Percentiles rank a stretch among this genome's conserved stretches.
Conservation (phyloP, 345 rosid genomes). For the Hevea brasiliensis region DNA sequence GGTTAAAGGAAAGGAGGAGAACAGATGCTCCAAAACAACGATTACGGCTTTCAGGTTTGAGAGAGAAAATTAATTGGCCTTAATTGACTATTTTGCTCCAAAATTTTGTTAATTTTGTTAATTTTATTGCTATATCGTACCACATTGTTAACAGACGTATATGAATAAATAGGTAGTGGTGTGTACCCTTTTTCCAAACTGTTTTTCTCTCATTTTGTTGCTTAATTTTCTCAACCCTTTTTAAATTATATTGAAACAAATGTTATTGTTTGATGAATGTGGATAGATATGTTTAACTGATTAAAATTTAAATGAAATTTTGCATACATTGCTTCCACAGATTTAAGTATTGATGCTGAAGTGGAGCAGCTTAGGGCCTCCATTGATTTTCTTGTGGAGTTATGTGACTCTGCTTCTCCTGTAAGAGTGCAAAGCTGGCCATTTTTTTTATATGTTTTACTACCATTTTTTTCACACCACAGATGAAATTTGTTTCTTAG, state of each 20-base stretch:
- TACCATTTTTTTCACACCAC: constrained; percentile 3
- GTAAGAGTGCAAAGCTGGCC: constrained; percentile 36
- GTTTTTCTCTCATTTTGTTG: not conserved
- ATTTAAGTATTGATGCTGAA: constrained; percentile 51
- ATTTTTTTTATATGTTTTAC: constrained; percentile 6
- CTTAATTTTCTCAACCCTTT: constrained; percentile 3
- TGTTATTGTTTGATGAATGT: not conserved
- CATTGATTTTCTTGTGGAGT: constrained; percentile 73
- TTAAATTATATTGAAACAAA: not conserved
- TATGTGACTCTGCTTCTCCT: constrained; percentile 48
- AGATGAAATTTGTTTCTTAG: not conserved
- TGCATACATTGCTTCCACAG: constrained; percentile 39
- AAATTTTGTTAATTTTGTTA: not conserved
- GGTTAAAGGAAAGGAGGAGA: constrained; percentile 44
- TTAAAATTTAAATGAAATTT: constrained; percentile 5
- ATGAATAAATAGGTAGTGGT: not conserved
- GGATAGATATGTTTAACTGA: not conserved
- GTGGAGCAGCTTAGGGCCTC: constrained; percentile 69
- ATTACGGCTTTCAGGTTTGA: constrained; percentile 43
- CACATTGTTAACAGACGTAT: not conserved
- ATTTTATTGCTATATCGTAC: not conserved
- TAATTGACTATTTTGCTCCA: not conserved
- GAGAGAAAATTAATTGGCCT: not conserved
- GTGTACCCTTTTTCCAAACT: not conserved
- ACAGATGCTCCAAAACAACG: constrained; percentile 35